These are phyloP conservation scores for Dioscorea zingiberensis DNA, from an alignment of 106 monocot genomes.

Conservation along the genomic window DNA sequence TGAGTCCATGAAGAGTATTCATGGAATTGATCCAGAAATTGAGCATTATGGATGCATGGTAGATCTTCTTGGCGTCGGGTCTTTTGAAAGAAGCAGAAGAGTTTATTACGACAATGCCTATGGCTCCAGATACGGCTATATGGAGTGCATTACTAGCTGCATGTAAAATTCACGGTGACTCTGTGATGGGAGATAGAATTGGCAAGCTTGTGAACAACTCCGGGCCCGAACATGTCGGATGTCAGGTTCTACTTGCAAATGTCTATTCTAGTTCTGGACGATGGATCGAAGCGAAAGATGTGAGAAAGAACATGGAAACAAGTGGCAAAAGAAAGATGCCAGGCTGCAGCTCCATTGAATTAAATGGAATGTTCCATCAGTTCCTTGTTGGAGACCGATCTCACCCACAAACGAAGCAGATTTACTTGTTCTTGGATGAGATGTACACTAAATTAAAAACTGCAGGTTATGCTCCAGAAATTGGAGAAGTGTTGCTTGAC, in stretches of 20 bases:
- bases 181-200: slow-evolving; percentile 17
- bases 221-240: slow-evolving; percentile 17
- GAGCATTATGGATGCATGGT: slow-evolving; percentile 71
- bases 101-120: slow-evolving; percentile 32
- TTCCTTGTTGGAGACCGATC: slow-evolving; percentile 27
- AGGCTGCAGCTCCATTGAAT: slow-evolving; percentile 33
- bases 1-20: slow-evolving; percentile 20
- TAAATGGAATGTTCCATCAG: slow-evolving; percentile 25
- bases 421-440: slow-evolving; percentile 23
- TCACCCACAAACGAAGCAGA: slow-evolving; percentile 17
- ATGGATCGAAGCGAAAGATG: slow-evolving; percentile 22
- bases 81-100: slow-evolving; percentile 38
- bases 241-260: slow-evolving; percentile 26
- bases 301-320: slow-evolving; percentile 16
- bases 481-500: slow-evolving; percentile 27
- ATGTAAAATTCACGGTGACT: slow-evolving; percentile 27
- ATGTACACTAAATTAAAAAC: slow-evolving; percentile 12
- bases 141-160: slow-evolving; percentile 44
- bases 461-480: slow-evolving; percentile 20
- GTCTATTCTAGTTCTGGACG: slow-evolving; percentile 12
- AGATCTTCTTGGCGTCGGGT: slow-evolving; percentile 52
- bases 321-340: slow-evolving; percentile 14
- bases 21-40: slow-evolving; percentile 33
- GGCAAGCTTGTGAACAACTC: slow-evolving; percentile 15
- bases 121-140: slow-evolving; percentile 24